Percentiles rank a stretch among this genome's conserved stretches.
phyloP scores from a whole-genome alignment of 2,329 filamentous ascomycete genomes.

The Calonectria pseudoreteaudii region DNA sequence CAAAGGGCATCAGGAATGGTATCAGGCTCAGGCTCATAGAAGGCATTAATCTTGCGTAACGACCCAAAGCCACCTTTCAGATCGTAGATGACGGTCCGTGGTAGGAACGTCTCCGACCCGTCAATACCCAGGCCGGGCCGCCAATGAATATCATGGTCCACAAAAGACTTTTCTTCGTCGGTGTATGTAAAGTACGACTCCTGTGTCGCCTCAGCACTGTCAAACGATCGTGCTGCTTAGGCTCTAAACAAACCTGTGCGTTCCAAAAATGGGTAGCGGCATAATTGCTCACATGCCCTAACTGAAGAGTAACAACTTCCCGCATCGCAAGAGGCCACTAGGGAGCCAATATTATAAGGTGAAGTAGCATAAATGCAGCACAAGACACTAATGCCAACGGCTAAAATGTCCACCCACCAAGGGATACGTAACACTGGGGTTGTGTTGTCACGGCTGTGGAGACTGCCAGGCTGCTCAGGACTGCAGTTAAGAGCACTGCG shows the following conservation, averaged over 20 bases:
- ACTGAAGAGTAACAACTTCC: slow-evolving; percentile 93
- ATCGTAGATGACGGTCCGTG: slow-evolving; percentile 92
- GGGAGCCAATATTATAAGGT: neutral
- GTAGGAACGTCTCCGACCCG: slow-evolving; percentile 91
- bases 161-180: slow-evolving; percentile 50
- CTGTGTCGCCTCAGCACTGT: slow-evolving; percentile 55
- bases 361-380: neutral
- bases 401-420: neutral
- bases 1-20: slow-evolving; percentile 49
- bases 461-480: neutral
- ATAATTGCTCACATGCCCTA: slow-evolving; percentile 94
- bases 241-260: slow-evolving; percentile 71
- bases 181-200: slow-evolving; percentile 98
- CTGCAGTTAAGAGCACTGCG: neutral
- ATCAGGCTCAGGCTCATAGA: slow-evolving; percentile 74
- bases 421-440: neutral
- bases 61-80: slow-evolving; percentile 94
- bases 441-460: neutral
- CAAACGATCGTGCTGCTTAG: neutral
- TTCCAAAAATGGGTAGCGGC: slow-evolving; percentile 98
- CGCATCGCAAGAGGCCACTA: slow-evolving; percentile 70
- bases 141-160: slow-evolving; percentile 80
- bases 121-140: slow-evolving; percentile 84
- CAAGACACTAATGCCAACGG: neutral
- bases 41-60: slow-evolving; percentile 85